Percentiles rank a stretch among this genome's conserved stretches.
Conservation (phyloP, 1,284 basidiomycete species). For the Leccinum olivaceoglutinosum region DNA sequence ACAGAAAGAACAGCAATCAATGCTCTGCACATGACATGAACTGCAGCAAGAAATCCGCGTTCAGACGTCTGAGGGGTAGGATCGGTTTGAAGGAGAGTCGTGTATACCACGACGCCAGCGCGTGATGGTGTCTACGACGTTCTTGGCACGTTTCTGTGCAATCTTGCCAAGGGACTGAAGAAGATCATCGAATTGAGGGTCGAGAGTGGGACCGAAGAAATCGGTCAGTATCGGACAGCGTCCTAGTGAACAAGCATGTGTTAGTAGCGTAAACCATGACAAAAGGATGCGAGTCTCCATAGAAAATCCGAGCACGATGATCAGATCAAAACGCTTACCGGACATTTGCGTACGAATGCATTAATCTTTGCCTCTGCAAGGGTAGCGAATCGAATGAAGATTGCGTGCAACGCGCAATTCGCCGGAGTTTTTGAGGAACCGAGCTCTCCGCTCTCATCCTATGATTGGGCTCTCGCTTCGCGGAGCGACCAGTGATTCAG, state of each 20-base stretch:
- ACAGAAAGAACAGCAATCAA: slow-evolving; percentile 73
- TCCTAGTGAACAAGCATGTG: slow-evolving; percentile 40
- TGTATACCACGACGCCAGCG: slow-evolving; percentile 81
- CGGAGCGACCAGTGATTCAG: slow-evolving; percentile 46
- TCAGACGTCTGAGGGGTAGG: slow-evolving; percentile 44
- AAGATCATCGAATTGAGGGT: slow-evolving; percentile 70
- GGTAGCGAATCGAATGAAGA: slow-evolving; percentile 81
- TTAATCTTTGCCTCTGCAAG: slow-evolving; percentile 76
- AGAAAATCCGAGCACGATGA: neutral
- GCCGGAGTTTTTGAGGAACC: slow-evolving; percentile 75
- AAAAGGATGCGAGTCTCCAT: neutral
- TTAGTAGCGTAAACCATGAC: slow-evolving; percentile 6
- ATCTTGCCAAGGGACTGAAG: slow-evolving; percentile 83
- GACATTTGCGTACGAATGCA: slow-evolving; percentile 58
- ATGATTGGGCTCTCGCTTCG: slow-evolving; percentile 47
- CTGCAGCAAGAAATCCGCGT: slow-evolving; percentile 76
- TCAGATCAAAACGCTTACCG: slow-evolving; percentile 43
- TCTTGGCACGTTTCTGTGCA: slow-evolving; percentile 78
- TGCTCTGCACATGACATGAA: slow-evolving; percentile 85
- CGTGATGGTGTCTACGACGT: slow-evolving; percentile 83
- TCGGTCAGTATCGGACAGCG: slow-evolving; percentile 61
- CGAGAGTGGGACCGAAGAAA: slow-evolving; percentile 45
- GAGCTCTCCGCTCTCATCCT: slow-evolving; percentile 56
- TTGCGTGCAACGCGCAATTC: slow-evolving; percentile 81
- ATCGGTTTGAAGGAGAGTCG: slow-evolving; percentile 51